Evolutionary conservation across 1,139 yeast genomes (phyloP), one percentile per base, ranked within the genome.

Genomic region (Geotrichum europaeum): DNA sequence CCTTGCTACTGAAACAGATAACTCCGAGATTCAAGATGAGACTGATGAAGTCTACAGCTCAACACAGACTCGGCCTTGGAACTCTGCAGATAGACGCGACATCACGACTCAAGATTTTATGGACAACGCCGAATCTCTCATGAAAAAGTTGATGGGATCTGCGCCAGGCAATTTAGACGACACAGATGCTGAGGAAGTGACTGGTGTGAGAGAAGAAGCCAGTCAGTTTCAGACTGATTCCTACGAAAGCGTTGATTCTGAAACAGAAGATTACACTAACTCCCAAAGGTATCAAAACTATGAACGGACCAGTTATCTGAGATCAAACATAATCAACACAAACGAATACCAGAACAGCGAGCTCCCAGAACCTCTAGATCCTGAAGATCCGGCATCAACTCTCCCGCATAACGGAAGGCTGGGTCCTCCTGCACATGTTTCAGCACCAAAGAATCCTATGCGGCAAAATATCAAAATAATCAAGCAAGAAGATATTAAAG

Each of bases 81-180:
- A 58, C 36, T 58, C 63, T 3, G 56, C 56, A 25, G 60, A 58
- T n/a, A 49, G 61, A 47, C 49, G 55, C 12, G 61, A 56, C 12
- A 47, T 58, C 32, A 61, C 63, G 25, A 61, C 63, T 15, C 61
- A 61, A 43, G 63, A 61, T 40, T 61, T 61, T 43, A 56, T 61
- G 55, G 60, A 53, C 22, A 58, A 57, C 24, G 63, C 63, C 1
- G 61, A 61, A 13, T 51, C 59, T 7, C 22, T 61, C 6, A 58
- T 61, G 61, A 45, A 51, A 28, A 58, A 58, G 32, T 47, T 61
- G 2, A 55, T 55, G 57, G 56, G 56, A 12, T 28, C 45, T 43
- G 52, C 22, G 7, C 49, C 50, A 22, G n/a, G 24, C 3, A 6
- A 47, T 12, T n/a, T 40, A 40, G 47, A 40, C 3, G 47, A 40